Base-by-base conservation (phyloP, 2,329 filamentous ascomycete genomes). In the Trichoderma sp. region DNA sequence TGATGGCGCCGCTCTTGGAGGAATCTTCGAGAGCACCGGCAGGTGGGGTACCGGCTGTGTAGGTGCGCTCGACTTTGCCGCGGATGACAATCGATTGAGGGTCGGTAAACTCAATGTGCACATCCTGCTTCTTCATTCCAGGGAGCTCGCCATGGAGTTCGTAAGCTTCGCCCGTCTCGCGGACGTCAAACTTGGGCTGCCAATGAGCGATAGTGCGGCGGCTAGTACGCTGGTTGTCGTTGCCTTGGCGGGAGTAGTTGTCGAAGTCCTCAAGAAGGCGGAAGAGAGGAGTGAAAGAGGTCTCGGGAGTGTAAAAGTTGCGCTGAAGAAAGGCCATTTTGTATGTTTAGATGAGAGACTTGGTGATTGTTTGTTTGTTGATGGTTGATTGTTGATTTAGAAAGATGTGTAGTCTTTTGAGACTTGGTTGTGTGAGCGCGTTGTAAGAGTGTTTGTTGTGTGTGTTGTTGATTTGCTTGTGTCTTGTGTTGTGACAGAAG, bases 81-180 rank as follows among this genome's bases (percentile, higher is more conserved):
- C 87, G 88, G 77, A 94, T 85, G 71, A 88, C 86, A 23, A 94
- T 82, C 28, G 91, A 93, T 81, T 91, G 88, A 26, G 86, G 84
- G 79, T 94, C 92, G 71, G 88, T 89, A 84, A 94, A 94, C 78
- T 94, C 92, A 78, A 94, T 91, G 78, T 87, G 84, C 77, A 94
- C 83, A 77, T 93, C 85, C 75, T 92, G 88, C 81, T 92, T 91
- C 73, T 89, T 87, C 74, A 93, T 84, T 62, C 92, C 92, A 0
- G 92, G 90, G 1, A 94, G 88, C 80, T 94, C 92, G 76, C 92
- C 92, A 77, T 94, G 89, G 9, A 94, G 88, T 81, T 94, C 89
- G 78, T 93, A 94, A 71, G 83, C 79, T 17, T 88, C 82, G 71
- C 87, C 86, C 6, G 86, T 86, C 82, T 94, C 92, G 79, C 87